Conservation (phyloP, 2,329 filamentous ascomycete genomes). For the Penicillium sp. region DNA sequence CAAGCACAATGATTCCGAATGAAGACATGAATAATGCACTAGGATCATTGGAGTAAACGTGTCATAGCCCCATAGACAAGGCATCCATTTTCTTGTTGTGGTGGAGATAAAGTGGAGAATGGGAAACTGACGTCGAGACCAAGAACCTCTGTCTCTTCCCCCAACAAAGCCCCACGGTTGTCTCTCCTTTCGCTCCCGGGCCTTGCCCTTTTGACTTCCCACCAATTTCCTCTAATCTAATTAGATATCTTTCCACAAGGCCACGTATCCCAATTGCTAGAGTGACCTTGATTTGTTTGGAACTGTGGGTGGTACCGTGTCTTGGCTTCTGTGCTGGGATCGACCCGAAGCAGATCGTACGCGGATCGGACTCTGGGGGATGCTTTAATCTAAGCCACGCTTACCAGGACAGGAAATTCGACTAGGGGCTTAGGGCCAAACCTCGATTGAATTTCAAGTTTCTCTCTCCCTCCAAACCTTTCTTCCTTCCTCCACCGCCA, state of each 20-base stretch:
- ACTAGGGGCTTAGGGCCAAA: constrained; percentile 1
- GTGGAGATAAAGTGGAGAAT: background rate
- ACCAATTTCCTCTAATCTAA: background rate
- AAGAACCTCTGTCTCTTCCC: background rate
- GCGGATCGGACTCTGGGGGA: constrained; percentile 23
- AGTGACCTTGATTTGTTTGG: constrained; percentile 1
- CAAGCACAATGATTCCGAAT: background rate
- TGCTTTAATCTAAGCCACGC: constrained; percentile 2
- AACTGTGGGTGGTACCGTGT: constrained; percentile 11
- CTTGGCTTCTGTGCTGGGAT: constrained; percentile 24
- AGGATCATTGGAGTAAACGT: background rate
- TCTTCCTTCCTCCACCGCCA: background rate
- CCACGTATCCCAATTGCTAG: background rate
- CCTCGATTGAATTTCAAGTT: background rate
- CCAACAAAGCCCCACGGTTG: background rate
- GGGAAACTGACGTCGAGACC: background rate
- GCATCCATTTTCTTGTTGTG: background rate
- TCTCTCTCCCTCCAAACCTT: background rate
- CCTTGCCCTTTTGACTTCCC: background rate
- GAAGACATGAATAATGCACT: background rate
- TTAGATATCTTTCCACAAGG: background rate
- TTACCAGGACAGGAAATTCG: background rate
- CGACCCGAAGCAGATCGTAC: constrained; percentile 28
- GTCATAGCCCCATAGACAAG: background rate
- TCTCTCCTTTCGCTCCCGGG: background rate